Percentiles rank a stretch among this genome's conserved stretches.
phyloP scores from a whole-genome alignment of 192 early-diverging fungal species.

The Gryganskiella cystojenkinii region DNA sequence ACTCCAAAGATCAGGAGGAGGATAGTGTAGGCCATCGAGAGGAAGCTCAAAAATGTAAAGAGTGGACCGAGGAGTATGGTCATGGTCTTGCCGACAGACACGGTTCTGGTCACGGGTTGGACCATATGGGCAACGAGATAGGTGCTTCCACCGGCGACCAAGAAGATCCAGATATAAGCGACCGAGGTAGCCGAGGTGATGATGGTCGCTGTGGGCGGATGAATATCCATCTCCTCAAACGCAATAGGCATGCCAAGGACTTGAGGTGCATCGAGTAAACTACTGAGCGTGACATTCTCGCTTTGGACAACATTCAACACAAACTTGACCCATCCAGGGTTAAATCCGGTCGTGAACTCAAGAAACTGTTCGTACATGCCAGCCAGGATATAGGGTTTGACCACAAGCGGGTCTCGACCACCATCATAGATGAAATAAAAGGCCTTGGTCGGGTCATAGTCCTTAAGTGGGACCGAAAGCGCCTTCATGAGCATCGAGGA shows the following conservation, averaged over 20 bases:
- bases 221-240: slow-evolving; percentile 36
- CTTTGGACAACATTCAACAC: slow-evolving; percentile 16
- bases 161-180: slow-evolving; percentile 47
- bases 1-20: slow-evolving; percentile 35
- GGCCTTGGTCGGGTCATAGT: slow-evolving; percentile 39
- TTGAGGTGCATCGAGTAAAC: slow-evolving; percentile 19
- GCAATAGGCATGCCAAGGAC: slow-evolving; percentile 35
- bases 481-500: slow-evolving; percentile 29
- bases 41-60: slow-evolving; percentile 16
- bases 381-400: slow-evolving; percentile 34
- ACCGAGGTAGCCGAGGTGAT: slow-evolving; percentile 43
- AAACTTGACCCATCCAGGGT: slow-evolving; percentile 33
- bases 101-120: slow-evolving; percentile 10
- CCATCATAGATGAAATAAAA: slow-evolving; percentile 46
- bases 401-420: slow-evolving; percentile 29
- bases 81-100: slow-evolving; percentile 26
- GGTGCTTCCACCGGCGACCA: slow-evolving; percentile 37
- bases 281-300: slow-evolving; percentile 17
- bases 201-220: slow-evolving; percentile 29
- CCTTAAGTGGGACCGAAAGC: slow-evolving; percentile 9
- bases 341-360: slow-evolving; percentile 30
- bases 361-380: slow-evolving; percentile 45
- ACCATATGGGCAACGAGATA: slow-evolving; percentile 36
- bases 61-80: slow-evolving; percentile 17
- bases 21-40: slow-evolving; percentile 33